Conservation (phyloP, 164 flowering plant species). For the Santalum album region DNA sequence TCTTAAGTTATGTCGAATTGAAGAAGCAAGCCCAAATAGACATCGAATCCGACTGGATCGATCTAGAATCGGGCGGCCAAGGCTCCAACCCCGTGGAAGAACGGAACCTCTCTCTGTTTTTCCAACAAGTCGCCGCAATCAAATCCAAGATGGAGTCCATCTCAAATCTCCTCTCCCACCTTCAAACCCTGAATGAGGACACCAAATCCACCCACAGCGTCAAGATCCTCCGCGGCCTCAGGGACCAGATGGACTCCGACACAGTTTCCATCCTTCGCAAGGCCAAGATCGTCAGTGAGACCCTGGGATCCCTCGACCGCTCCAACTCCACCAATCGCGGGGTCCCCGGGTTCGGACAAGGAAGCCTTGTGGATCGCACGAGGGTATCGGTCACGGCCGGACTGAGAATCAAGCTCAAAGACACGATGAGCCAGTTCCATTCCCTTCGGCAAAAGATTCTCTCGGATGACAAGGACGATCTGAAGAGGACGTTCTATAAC, state of each 20-base stretch:
- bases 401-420: constrained; percentile 45
- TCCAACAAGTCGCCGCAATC: constrained; percentile 43
- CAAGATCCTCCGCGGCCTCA: constrained; percentile 52
- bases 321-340: constrained; percentile 37
- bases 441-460: constrained; percentile 43
- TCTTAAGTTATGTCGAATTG: constrained; percentile 70
- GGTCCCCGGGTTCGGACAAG: constrained; percentile 31
- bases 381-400: constrained; percentile 55
- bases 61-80: constrained; percentile 27
- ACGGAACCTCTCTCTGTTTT: constrained; percentile 51
- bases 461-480: constrained; percentile 43
- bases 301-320: constrained; percentile 48
- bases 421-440: constrained; percentile 57
- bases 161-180: constrained; percentile 40
- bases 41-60: constrained; percentile 30
- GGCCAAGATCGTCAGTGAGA: constrained; percentile 44
- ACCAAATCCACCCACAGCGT: constrained; percentile 53
- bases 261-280: constrained; percentile 47
- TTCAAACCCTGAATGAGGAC: constrained; percentile 54
- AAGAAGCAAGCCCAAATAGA: constrained; percentile 72
- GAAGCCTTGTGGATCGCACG: constrained; percentile 52
- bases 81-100: constrained; percentile 33
- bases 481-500: constrained; percentile 45
- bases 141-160: constrained; percentile 61
- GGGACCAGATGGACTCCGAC: constrained; percentile 70